A percentile compares a stretch with the other conserved stretches of the same genome.
Evolutionary conservation across 306 rosid genomes (phyloP).

Genomic region (Luffa aegyptiaca): DNA sequence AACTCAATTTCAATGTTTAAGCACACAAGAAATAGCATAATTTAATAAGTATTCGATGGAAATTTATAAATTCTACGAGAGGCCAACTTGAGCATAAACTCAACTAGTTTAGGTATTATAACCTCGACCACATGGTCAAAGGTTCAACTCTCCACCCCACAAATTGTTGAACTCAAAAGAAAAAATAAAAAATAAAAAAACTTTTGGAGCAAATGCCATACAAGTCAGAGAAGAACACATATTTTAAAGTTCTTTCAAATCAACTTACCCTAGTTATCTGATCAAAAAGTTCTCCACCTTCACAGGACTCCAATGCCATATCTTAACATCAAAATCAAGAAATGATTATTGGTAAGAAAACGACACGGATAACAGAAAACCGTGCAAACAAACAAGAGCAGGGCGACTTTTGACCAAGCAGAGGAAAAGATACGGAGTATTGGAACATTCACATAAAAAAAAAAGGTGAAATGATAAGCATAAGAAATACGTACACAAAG

Average conservation of each 20-base stretch:
- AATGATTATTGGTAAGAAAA: slow-evolving; percentile 10
- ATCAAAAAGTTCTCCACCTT: slow-evolving; percentile 99
- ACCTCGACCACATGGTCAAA: no score
- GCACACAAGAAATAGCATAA: not conserved
- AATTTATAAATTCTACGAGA: not conserved
- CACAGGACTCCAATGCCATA: slow-evolving; percentile 99
- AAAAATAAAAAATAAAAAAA: no score
- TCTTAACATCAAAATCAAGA: slow-evolving; percentile 41
- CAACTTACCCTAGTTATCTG: slow-evolving; percentile 94
- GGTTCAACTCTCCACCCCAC: no score
- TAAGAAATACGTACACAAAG: slow-evolving; percentile 72
- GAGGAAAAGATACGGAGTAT: not conserved
- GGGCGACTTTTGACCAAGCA: not conserved
- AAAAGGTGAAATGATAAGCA: not conserved
- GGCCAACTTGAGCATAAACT: no score
- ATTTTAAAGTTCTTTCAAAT: not conserved
- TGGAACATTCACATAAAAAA: not conserved
- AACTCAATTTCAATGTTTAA: not conserved
- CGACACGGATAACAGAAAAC: not conserved
- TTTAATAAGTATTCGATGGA: not conserved
- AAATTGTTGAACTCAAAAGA: no score
- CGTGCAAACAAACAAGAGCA: not conserved
- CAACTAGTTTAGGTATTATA: no score
- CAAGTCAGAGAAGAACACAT: not conserved
- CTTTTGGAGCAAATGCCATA: not conserved